phyloP scores from a whole-genome alignment of 768 basidiomycete species.

The Leccinum pellstonianum region DNA sequence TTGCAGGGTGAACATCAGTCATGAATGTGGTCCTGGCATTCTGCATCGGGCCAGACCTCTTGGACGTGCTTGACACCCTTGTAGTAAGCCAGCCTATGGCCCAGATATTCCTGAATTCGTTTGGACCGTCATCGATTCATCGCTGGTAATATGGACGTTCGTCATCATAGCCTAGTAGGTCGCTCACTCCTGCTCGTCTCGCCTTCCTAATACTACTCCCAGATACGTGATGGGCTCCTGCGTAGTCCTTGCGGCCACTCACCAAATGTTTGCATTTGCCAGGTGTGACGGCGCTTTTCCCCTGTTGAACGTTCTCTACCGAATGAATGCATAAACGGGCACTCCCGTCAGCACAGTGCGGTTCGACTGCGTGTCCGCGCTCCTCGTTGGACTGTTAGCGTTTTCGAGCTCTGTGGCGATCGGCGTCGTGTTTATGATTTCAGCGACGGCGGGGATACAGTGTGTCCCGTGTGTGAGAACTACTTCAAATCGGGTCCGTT shows the following conservation, averaged over 20 bases:
- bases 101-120: slow-evolving; percentile 37
- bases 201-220: background rate
- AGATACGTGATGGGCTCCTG: slow-evolving; percentile 46
- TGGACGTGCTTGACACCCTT: slow-evolving; percentile 33
- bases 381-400: slow-evolving; percentile 50
- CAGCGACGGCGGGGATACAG: too few relatives aligned
- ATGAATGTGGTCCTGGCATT: slow-evolving; percentile 53
- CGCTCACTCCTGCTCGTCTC: background rate
- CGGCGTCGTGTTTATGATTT: slow-evolving; percentile 49
- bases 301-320: slow-evolving; percentile 49
- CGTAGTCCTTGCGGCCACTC: slow-evolving; percentile 44
- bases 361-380: slow-evolving; percentile 41
- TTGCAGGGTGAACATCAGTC: slow-evolving; percentile 20
- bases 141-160: slow-evolving; percentile 50
- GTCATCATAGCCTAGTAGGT: slow-evolving; percentile 48
- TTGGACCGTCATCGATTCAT: slow-evolving; percentile 42
- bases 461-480: too few relatives aligned
- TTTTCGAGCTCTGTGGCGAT: slow-evolving; percentile 54
- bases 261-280: slow-evolving; percentile 54
- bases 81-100: slow-evolving; percentile 36
- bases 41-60: slow-evolving; percentile 52
- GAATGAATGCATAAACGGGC: slow-evolving; percentile 29
- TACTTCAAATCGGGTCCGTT: too few relatives aligned
- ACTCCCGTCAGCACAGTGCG: slow-evolving; percentile 39
- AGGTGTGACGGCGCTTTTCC: slow-evolving; percentile 56